Evolutionary conservation across 1,139 yeast species (phyloP).

Genomic region (Pichia kudriavzevii): DNA sequence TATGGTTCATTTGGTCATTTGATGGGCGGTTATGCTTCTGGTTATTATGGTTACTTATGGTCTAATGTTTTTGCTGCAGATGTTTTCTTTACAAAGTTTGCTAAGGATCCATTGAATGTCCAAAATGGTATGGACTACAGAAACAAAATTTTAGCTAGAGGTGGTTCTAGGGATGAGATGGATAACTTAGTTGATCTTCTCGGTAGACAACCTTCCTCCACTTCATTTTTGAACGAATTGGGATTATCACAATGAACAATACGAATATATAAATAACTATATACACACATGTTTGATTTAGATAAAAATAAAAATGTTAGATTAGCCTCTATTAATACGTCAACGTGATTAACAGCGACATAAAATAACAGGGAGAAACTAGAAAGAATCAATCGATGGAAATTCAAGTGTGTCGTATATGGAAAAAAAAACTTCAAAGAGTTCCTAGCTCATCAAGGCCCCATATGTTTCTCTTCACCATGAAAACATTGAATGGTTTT

Average conservation of each 20-base stretch:
- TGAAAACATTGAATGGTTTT: no score
- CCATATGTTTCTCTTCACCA: background rate
- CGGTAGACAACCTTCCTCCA: constrained; percentile 69
- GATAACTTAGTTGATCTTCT: constrained; percentile 57
- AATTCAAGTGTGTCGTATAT: no score
- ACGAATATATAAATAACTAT: no score
- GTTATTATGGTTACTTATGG: constrained; percentile 83
- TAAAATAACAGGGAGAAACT: no score
- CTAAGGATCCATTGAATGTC: constrained; percentile 57
- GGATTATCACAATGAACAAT: constrained; percentile 29
- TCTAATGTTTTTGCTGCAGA: constrained; percentile 82
- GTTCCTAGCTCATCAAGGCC: background rate
- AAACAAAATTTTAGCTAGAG: constrained; percentile 59
- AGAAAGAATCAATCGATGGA: no score
- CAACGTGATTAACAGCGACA: no score
- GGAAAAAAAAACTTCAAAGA: background rate
- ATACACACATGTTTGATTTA: no score
- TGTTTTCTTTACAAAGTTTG: constrained; percentile 68
- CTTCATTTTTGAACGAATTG: constrained; percentile 61
- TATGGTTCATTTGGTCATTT: constrained; percentile 76
- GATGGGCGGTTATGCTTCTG: constrained; percentile 80
- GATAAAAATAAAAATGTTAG: no score
- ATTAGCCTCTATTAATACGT: no score
- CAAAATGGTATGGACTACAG: constrained; percentile 59
- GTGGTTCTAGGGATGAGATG: constrained; percentile 66